These are phyloP conservation scores for Atkinsonella texensis DNA, from an alignment of 2,329 filamentous ascomycete species.

Conservation along the genomic window DNA sequence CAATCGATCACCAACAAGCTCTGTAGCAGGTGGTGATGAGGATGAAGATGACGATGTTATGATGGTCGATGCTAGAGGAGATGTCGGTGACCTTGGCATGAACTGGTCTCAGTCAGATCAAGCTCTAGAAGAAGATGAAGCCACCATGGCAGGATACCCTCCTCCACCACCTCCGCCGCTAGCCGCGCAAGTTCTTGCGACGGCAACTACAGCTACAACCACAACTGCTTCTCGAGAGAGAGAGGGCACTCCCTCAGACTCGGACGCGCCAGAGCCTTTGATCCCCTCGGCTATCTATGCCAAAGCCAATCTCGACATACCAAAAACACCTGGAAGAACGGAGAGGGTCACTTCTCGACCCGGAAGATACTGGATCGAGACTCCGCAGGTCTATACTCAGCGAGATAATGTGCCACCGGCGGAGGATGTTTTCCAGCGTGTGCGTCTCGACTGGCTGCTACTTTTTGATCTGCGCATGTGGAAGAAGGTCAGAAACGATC, in stretches of 20 bases:
- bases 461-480: constrained; percentile 91
- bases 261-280: constrained; percentile 54
- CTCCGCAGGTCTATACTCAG: constrained; percentile 56
- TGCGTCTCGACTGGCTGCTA: constrained; percentile 87
- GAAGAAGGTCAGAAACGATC: constrained; percentile 86
- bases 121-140: constrained; percentile 62
- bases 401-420: constrained; percentile 53
- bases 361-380: constrained; percentile 76
- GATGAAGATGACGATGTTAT: constrained; percentile 45
- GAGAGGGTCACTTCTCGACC: constrained; percentile 43
- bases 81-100: constrained; percentile 33
- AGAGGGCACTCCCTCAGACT: constrained; percentile 58
- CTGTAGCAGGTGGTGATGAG: constrained; percentile 27
- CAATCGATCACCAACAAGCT: constrained; percentile 21
- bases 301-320: constrained; percentile 60
- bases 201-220: constrained; percentile 14
- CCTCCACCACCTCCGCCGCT: constrained; percentile 54
- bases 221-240: constrained; percentile 35
- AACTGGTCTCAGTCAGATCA: constrained; percentile 47
- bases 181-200: constrained; percentile 36
- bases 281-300: constrained; percentile 49
- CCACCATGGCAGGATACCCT: constrained; percentile 63
- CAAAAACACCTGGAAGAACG: constrained; percentile 61
- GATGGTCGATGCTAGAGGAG: constrained; percentile 41
- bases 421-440: constrained; percentile 80